Conservation (phyloP, 768 basidiomycete species). For the Termitomyces sp. region DNA sequence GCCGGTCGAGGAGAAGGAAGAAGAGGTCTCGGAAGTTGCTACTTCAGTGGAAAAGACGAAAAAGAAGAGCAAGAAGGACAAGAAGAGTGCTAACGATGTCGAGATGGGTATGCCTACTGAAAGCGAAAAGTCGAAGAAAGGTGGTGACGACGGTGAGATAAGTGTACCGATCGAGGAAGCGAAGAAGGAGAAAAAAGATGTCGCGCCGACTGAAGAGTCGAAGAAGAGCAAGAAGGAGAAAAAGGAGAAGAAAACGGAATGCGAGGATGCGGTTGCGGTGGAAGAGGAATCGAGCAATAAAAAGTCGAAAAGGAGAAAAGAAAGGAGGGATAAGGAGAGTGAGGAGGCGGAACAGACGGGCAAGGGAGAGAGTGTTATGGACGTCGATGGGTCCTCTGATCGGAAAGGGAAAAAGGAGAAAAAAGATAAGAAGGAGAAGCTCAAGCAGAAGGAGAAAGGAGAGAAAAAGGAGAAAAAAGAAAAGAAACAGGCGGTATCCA, state of each 20-base stretch:
- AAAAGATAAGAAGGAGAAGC: conserved; percentile 3
- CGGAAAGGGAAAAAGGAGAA: conserved; percentile 13
- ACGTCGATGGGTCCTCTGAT: conserved; percentile 8
- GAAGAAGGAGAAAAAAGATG: conserved; percentile 7
- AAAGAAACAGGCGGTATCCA: conserved; percentile 12
- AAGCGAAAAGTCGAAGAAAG: conserved; percentile 14
- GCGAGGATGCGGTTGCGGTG: not conserved
- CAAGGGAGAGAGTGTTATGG: not conserved
- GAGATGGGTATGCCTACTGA: conserved; percentile 9
- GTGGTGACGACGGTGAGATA: conserved; percentile 12
- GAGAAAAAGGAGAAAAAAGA: conserved; percentile 16
- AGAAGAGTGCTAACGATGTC: conserved; percentile 12
- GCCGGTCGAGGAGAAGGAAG: conserved; percentile 13
- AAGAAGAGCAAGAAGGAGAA: conserved; percentile 13
- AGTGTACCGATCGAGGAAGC: conserved; percentile 11
- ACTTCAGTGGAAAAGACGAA: conserved; percentile 11
- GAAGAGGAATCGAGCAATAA: not conserved
- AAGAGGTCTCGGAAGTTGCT: conserved; percentile 11
- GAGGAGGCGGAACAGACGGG: not conserved
- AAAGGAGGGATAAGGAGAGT: not conserved
- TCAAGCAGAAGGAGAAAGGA: conserved; percentile 16
- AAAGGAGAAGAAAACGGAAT: not conserved
- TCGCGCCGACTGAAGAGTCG: conserved; percentile 5
- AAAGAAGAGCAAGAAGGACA: conserved; percentile 13
- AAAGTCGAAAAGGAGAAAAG: not conserved